phyloP scores from a whole-genome alignment of 1,284 basidiomycete species.

The Leccinum griseonigrum region DNA sequence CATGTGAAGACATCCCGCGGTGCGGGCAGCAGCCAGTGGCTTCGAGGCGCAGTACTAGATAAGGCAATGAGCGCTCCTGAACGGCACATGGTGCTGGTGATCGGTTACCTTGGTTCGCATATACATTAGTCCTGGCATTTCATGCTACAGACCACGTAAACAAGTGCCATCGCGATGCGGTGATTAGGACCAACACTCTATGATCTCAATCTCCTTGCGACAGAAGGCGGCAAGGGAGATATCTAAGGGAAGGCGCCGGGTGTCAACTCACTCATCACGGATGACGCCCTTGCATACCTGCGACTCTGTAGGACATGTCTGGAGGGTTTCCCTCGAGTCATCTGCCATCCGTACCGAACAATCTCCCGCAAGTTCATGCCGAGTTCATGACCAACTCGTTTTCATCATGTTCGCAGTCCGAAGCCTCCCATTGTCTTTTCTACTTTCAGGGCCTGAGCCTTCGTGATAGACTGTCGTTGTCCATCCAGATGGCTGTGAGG shows the following conservation, averaged over 20 bases:
- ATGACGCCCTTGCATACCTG: slow-evolving; percentile 48
- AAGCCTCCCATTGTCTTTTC: neutral
- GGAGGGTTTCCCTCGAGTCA: neutral
- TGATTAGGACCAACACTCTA: slow-evolving; percentile 60
- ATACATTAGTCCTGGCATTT: slow-evolving; percentile 95
- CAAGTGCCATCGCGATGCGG: slow-evolving; percentile 13
- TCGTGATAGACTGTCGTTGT: neutral
- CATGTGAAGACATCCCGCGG: slow-evolving; percentile 98
- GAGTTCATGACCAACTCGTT: neutral
- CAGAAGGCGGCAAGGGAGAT: slow-evolving; percentile 95
- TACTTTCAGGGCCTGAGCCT: neutral
- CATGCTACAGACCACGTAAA: slow-evolving; percentile 52
- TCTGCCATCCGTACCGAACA: neutral
- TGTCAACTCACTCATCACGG: neutral
- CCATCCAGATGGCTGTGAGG: neutral
- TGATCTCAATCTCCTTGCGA: slow-evolving; percentile 98
- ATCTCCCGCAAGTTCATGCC: neutral
- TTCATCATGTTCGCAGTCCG: neutral
- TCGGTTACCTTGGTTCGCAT: slow-evolving; percentile 72
- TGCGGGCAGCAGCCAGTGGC: slow-evolving; percentile 94
- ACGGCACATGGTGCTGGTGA: neutral
- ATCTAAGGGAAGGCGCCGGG: slow-evolving; percentile 50
- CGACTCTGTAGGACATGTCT: slow-evolving; percentile 82
- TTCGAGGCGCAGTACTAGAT: slow-evolving; percentile 74
- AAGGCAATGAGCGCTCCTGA: slow-evolving; percentile 11